A percentile compares a stretch with the other conserved stretches of the same genome.
Evolutionary conservation across 2,329 filamentous ascomycete species (phyloP).

Genomic region (Ceratocystis diversiconidia): DNA sequence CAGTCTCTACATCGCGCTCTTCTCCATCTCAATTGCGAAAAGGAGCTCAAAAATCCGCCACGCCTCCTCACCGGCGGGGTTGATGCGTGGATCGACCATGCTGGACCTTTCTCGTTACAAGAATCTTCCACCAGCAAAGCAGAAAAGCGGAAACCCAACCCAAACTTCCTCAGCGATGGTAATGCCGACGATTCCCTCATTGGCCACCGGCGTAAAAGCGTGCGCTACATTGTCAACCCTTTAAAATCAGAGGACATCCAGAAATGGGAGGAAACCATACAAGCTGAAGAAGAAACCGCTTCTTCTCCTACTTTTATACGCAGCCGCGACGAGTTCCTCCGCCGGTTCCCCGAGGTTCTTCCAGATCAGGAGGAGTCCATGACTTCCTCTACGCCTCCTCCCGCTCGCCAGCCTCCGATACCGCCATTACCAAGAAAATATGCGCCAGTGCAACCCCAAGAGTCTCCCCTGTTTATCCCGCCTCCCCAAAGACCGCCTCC

Average conservation of each 20-base stretch:
- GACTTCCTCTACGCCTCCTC: constrained; percentile 28
- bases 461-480: constrained; percentile 15
- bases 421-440: neutral
- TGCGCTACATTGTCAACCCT: constrained; percentile 43
- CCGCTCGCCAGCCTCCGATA: neutral
- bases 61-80: constrained; percentile 71
- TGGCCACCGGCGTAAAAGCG: constrained; percentile 24
- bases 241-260: constrained; percentile 69
- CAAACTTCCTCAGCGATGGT: constrained; percentile 6
- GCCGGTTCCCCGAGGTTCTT: constrained; percentile 61
- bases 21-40: constrained; percentile 68
- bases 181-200: neutral
- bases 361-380: constrained; percentile 44
- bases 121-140: constrained; percentile 25
- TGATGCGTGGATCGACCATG: constrained; percentile 71
- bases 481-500: constrained; percentile 27
- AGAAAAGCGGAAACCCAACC: constrained; percentile 16
- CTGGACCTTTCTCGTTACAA: constrained; percentile 52
- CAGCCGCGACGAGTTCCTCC: constrained; percentile 70
- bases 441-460: neutral
- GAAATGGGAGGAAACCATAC: constrained; percentile 64
- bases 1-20: constrained; percentile 61
- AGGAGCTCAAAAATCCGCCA: constrained; percentile 56
- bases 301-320: constrained; percentile 44
- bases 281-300: constrained; percentile 44